Evolutionary conservation across 176 grass and related monocot species (phyloP), one percentile per base, ranked within the genome.

Genomic region (Oryza officinalis): DNA sequence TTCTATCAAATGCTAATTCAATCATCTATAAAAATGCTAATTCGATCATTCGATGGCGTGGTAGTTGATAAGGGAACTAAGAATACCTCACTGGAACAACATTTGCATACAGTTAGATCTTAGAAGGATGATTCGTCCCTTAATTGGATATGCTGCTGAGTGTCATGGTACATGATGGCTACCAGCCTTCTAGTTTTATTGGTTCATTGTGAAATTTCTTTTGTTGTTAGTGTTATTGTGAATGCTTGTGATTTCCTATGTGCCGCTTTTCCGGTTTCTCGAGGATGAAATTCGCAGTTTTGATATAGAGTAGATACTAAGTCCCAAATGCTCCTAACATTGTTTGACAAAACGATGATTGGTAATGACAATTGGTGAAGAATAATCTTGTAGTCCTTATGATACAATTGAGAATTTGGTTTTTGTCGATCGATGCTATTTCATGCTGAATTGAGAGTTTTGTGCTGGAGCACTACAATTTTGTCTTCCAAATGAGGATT

Each of bases 111-210:
- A 67, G 44, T 67, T 47, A 80, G 18, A 40, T 9, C 38, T 40
- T 40, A 40, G 40, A 76, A 81, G 63, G 71, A 76, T 49, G n/a
- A 31, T 81, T 40, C 37, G 41, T 76, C 2, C 70, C 70, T 37
- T 30, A 35, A 35, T 63, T 61, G 5, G 28, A 15, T 50, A 49
- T 68, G 75, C 27, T 69, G 11, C 15, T 7, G 18, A 81, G 13
- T 54, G 23, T 81, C 60, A 65, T 86, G 30, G 30, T 54, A 37
- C 15, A 43, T 4, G 6, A 43, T 61, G 28, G 41, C 23, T 49
- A 27, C 2, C 20, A 38, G 69, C 5, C 4, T 52, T 17, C 2
- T 15, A 54, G 50, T 54, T 73, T 86, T 52, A 12, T 54, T 6
- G 14, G n/a, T 13, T 11, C 31, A 63, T 43, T 33, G 26, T 31